Evolutionary conservation across 2,329 filamentous ascomycete genomes (phyloP).

Genomic region (Amesomyces nigricolor): DNA sequence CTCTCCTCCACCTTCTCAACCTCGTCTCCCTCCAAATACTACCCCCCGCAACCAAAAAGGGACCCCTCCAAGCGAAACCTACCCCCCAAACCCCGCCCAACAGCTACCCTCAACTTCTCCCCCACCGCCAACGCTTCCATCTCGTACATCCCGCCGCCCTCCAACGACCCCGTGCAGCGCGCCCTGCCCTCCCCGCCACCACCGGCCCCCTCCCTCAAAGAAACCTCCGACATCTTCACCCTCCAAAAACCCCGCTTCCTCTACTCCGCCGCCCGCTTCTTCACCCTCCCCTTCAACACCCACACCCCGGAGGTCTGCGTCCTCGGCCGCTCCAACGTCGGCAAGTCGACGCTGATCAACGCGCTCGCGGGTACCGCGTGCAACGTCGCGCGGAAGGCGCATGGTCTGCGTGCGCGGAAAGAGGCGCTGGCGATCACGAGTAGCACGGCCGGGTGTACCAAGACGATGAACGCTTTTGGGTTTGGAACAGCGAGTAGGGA

Average conservation of each 20-base stretch:
- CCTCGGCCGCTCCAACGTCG: constrained; percentile 82
- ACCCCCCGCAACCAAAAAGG: neutral
- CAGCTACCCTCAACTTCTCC: constrained; percentile 1
- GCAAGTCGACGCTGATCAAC: constrained; percentile 86
- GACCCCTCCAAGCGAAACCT: neutral
- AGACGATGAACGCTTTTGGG: constrained; percentile 51
- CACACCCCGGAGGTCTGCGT: constrained; percentile 62
- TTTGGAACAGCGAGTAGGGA: constrained; percentile 40
- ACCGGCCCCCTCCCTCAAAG: constrained; percentile 16
- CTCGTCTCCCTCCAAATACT: neutral
- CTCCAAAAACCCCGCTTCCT: constrained; percentile 34
- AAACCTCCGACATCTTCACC: constrained; percentile 28
- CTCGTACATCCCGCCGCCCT: constrained; percentile 29
- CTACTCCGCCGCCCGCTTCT: constrained; percentile 44
- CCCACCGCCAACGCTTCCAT: constrained; percentile 19
- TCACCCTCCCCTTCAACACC: constrained; percentile 46
- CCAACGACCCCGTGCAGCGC: constrained; percentile 22
- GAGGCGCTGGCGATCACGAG: constrained; percentile 49
- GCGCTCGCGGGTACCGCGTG: constrained; percentile 54
- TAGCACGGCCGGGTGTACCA: constrained; percentile 47
- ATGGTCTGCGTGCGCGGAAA: constrained; percentile 33
- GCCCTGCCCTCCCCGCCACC: constrained; percentile 22
- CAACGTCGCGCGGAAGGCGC: constrained; percentile 26
- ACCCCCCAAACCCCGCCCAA: neutral
- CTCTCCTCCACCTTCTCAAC: neutral